Base-by-base conservation (phyloP, 768 basidiomycete genomes). In the Pleurotus sapidus region DNA sequence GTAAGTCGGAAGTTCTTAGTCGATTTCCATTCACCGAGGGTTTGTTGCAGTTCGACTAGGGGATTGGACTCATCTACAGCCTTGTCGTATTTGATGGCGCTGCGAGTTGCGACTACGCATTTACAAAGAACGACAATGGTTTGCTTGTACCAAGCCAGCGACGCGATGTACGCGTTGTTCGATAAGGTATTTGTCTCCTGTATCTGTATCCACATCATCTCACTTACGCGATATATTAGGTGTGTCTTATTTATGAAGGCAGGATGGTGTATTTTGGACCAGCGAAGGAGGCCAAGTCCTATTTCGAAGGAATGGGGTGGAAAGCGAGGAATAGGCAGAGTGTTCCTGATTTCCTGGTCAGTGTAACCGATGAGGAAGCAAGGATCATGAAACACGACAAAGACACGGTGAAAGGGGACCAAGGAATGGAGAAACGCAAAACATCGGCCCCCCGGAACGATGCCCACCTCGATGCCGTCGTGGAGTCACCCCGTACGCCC, bases 291-390 rank as follows among this genome's bases (percentile, higher is more conserved):
- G 92, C 91, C 0, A 74, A 83, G 17, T 74, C 82, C 59, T 93
- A 93, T 71, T 91, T 94, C 72, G 77, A 87, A 57, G 78, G 84
- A 59, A 80, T 89, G 77, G 84, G 85, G 4, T 84, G 83, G 61
- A 68, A 72, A 45, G 83, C 84, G 7, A 76, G 78, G 3, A 77
- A 81, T 57, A 74, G 86, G 38, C 86, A 87, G 66, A 86, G 84
- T 1, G 83, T 83, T 0, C 80, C 84, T 6, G 86, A 86, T 64
- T 88, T 84, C 66, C 70, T 88, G 17, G 84, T 86, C n/a, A 60
- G 72, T 65, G 84, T 64, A 69, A 34, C 69, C 73, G 55, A 84
- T 84, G 2, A 67, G 79, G 25, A 56, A 17, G 55, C 43, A 17
- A 40, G 51, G 39, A 24, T 54, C 11, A 34, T 9, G 8, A 34